These are phyloP conservation scores for Naegleria gruberi DNA, from an alignment of 208 protist genomes.

Conservation along the genomic window DNA sequence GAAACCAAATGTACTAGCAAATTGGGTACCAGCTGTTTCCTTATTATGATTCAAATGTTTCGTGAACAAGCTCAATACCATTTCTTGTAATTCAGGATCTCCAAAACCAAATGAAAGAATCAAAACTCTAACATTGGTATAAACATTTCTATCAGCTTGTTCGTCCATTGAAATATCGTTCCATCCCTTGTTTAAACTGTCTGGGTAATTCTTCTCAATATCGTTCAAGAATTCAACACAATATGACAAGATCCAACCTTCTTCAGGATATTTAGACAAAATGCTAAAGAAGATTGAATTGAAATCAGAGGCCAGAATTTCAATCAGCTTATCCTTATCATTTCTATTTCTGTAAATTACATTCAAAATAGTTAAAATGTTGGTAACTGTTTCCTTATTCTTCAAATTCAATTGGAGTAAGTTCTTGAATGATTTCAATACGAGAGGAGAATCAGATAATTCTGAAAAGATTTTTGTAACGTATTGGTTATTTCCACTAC, in stretches of 20 bases:
- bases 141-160: not conserved
- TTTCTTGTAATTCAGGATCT: not conserved
- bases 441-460: not conserved
- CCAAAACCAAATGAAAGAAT: not conserved
- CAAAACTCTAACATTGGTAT: not conserved
- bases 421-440: not conserved
- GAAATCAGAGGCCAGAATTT: not conserved
- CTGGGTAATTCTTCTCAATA: not conserved
- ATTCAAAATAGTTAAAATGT: not conserved
- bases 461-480: not conserved
- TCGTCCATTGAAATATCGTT: not conserved
- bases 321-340: not conserved
- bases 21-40: not conserved
- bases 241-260: not conserved
- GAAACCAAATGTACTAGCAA: not conserved
- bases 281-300: not conserved
- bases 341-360: not conserved
- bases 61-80: not conserved
- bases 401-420: not conserved
- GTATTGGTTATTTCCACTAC: not conserved
- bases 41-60: not conserved
- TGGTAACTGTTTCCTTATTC: not conserved
- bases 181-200: not conserved
- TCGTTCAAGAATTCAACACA: not conserved
- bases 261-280: not conserved